phyloP scores from a whole-genome alignment of 1,284 basidiomycete species.

The Phellopilus nigrolimitatus region DNA sequence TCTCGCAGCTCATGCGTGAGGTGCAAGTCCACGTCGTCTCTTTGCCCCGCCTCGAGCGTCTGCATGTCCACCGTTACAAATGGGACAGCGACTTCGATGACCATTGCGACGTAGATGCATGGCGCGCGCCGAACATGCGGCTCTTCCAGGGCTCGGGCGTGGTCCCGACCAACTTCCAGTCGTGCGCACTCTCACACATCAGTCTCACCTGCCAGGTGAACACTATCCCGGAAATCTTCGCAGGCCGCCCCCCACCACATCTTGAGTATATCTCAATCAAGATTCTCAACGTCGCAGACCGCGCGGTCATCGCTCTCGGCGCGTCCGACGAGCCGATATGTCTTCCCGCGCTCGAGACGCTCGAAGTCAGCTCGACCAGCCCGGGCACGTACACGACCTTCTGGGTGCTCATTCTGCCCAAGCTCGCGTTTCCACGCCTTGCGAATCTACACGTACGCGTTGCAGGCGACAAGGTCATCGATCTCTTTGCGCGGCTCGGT shows the following conservation, averaged over 20 bases:
- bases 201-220: conserved; percentile 13
- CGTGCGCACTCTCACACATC: not conserved
- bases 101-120: not conserved
- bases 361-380: conserved; percentile 4
- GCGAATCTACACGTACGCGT: conserved; percentile 3
- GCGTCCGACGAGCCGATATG: conserved; percentile 5
- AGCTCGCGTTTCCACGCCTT: conserved; percentile 2
- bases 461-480: conserved; percentile 6
- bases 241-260: not conserved
- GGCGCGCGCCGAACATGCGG: conserved; percentile 10
- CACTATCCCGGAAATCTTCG: conserved; percentile 12
- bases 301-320: conserved; percentile 4
- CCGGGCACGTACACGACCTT: conserved; percentile 14
- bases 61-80: conserved; percentile 10
- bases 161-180: conserved; percentile 10
- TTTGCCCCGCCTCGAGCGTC: conserved; percentile 1
- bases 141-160: conserved; percentile 14
- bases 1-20: conserved; percentile 12
- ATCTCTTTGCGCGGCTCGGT: conserved; percentile 7
- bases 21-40: conserved; percentile 8
- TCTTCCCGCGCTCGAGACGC: conserved; percentile 5
- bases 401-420: conserved; percentile 10
- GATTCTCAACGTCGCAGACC: conserved; percentile 9
- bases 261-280: conserved; percentile 1
- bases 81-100: conserved; percentile 16